Evolutionary conservation across 2,329 filamentous ascomycete genomes (phyloP).

Genomic region (Fusarium euwallaceae): DNA sequence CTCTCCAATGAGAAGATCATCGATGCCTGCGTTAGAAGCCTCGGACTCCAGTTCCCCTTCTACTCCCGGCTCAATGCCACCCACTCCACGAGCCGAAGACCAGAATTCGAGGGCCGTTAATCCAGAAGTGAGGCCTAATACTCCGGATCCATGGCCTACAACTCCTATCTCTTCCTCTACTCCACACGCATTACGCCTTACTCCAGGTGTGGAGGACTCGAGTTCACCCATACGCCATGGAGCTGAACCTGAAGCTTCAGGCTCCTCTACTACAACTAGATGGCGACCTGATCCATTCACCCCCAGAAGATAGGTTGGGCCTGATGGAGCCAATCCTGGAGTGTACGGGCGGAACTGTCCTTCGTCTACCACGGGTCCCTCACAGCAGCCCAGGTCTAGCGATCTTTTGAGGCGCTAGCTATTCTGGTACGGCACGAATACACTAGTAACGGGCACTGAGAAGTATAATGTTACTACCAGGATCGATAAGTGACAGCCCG

Average conservation of each 20-base stretch:
- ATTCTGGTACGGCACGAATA: neutral
- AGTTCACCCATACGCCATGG: neutral
- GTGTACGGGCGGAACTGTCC: neutral
- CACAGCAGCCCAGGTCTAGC: too few species aligned
- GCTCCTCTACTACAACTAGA: neutral
- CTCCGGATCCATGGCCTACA: neutral
- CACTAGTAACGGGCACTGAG: neutral
- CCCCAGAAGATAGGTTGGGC: neutral
- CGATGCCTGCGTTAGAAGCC: neutral
- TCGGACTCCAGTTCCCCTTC: neutral
- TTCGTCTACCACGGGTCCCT: neutral
- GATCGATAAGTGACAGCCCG: neutral
- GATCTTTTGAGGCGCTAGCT: neutral
- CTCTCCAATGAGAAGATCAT: neutral
- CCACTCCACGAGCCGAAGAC: neutral
- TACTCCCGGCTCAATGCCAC: neutral
- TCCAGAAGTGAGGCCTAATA: neutral
- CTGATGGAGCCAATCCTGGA: neutral
- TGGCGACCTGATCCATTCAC: neutral
- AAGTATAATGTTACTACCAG: neutral
- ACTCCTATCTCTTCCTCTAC: neutral
- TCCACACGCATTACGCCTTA: neutral
- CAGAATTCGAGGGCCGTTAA: neutral
- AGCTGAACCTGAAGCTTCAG: neutral
- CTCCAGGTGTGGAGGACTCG: neutral